A percentile compares a stretch with the other conserved stretches of the same genome.
These are phyloP conservation scores for Penicillium concentricum DNA, from an alignment of 2,329 filamentous ascomycete genomes.

Conservation along the genomic window DNA sequence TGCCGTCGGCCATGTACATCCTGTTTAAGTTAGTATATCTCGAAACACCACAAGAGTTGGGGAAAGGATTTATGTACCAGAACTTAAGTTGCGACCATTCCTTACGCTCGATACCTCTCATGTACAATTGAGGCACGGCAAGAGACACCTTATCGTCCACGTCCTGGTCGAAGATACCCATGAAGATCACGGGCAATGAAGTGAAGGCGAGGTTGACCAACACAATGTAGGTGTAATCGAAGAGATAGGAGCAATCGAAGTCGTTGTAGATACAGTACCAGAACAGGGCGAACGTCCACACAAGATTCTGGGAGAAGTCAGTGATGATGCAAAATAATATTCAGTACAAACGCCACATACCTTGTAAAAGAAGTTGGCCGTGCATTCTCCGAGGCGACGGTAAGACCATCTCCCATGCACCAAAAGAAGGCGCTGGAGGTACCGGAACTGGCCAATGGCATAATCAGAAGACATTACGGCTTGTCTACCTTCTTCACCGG, in stretches of 20 bases:
- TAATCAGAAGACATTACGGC: slow-evolving; percentile 97
- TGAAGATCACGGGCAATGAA: slow-evolving; percentile 87
- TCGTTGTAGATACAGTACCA: slow-evolving; percentile 97
- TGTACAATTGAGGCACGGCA: slow-evolving; percentile 92
- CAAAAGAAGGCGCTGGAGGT: slow-evolving; percentile 77
- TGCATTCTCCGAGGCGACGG: slow-evolving; percentile 83
- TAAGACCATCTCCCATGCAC: slow-evolving; percentile 98
- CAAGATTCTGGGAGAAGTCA: slow-evolving; percentile 67
- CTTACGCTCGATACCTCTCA: slow-evolving; percentile 88
- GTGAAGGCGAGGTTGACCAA: slow-evolving; percentile 97
- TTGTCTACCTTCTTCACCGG: slow-evolving; percentile 86
- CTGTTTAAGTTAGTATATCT: slow-evolving; percentile 45
- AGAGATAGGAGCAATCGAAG: slow-evolving; percentile 94
- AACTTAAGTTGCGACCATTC: slow-evolving; percentile 98
- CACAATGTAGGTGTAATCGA: slow-evolving; percentile 96
- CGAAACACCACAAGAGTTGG: slow-evolving; percentile 13
- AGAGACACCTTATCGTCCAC: slow-evolving; percentile 91
- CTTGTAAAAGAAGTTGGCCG: slow-evolving; percentile 99
- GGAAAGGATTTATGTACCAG: slow-evolving; percentile 62
- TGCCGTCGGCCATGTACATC: slow-evolving; percentile 90
- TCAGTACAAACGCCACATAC: slow-evolving; percentile 39
- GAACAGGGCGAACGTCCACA: slow-evolving; percentile 95
- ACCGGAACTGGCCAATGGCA: slow-evolving; percentile 91
- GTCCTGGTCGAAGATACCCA: slow-evolving; percentile 96
- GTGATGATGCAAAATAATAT: not conserved